Conservation (phyloP, 495 filamentous ascomycete species). For the Penicillium dipodomyicola region DNA sequence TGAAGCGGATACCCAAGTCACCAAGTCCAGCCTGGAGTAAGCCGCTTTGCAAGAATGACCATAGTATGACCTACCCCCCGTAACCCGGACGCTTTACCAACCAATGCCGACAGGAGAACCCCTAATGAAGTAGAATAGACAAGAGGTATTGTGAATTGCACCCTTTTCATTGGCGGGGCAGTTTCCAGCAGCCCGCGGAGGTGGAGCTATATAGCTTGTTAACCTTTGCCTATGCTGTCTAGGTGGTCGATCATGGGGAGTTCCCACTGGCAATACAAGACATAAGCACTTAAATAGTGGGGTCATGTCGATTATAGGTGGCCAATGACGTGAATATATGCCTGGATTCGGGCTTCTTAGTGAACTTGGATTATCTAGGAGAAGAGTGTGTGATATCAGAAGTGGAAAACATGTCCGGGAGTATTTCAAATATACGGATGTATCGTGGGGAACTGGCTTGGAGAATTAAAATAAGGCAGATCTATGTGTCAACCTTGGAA, state of each 20-base stretch:
- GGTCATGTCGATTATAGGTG: neutral
- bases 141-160: conserved; percentile 13
- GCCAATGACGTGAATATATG: conserved; percentile 9
- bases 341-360: conserved; percentile 1
- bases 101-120: conserved; percentile 11
- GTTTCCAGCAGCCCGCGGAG: neutral
- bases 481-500: neutral
- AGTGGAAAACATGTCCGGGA: neutral
- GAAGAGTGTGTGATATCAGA: conserved; percentile 7
- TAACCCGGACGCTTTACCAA: conserved; percentile 1
- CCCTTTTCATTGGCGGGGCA: conserved; percentile 6
- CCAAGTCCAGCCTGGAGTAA: neutral
- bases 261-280: neutral
- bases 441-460: no score
- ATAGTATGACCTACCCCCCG: neutral
- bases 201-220: neutral
- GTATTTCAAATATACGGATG: neutral
- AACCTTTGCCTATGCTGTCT: conserved; percentile 3
- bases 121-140: neutral
- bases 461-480: no score
- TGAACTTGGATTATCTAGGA: neutral
- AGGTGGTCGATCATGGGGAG: conserved; percentile 3
- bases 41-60: neutral
- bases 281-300: neutral
- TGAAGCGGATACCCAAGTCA: neutral